phyloP scores from a whole-genome alignment of 176 grass and related monocot genomes.

The Bolboschoenus planiculmis region DNA sequence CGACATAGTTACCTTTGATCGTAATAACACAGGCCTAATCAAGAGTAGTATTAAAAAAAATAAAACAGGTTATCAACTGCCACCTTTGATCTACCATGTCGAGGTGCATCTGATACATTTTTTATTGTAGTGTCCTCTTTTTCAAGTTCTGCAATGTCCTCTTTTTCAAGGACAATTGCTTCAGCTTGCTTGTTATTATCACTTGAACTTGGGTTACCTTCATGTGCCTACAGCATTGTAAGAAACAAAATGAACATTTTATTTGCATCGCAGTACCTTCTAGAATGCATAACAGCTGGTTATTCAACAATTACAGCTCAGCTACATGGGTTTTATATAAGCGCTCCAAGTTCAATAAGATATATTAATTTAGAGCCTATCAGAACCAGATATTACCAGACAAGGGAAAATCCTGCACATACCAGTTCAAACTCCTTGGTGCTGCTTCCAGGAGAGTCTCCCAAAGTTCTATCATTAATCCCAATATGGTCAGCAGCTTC shows the following conservation, averaged over 20 bases:
- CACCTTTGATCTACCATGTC: background rate
- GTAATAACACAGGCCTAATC: background rate
- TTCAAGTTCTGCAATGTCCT: background rate
- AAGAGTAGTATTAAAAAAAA: background rate
- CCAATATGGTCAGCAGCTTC: background rate
- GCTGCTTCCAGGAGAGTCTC: background rate
- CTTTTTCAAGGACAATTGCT: background rate
- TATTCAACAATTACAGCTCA: background rate
- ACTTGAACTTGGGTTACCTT: background rate
- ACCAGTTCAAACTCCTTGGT: background rate
- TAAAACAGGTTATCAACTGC: background rate
- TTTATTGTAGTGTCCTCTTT: background rate
- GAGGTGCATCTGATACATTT: background rate
- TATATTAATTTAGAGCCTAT: background rate
- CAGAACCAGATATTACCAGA: background rate
- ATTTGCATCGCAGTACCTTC: background rate
- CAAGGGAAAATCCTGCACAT: background rate
- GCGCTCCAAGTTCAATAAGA: background rate
- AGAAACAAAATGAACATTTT: background rate
- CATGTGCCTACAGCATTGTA: background rate
- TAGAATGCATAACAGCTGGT: background rate
- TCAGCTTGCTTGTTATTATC: background rate
- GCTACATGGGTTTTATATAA: background rate
- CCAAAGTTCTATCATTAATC: background rate
- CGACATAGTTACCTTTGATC: no score